Base-by-base conservation (phyloP, 352 stramenopile species). In the Phytopythium cucurbitacearum region DNA sequence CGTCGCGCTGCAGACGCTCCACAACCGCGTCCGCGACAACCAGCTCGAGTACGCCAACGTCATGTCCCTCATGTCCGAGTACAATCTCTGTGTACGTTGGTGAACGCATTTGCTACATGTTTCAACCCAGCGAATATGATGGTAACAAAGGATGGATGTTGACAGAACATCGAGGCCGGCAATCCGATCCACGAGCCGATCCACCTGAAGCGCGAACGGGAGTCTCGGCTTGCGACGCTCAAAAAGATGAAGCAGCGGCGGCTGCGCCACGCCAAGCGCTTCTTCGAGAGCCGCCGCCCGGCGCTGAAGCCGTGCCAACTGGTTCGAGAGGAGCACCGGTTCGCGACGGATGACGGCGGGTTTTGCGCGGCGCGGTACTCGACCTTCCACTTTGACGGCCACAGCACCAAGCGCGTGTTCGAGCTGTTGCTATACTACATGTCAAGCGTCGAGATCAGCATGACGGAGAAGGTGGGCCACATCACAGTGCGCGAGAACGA, bases 361-460 rank as follows among this genome's bases (percentile, higher is more conserved):
- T 80, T 72, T 10, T 76, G 65, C 51, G 78, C 65, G 13, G 53
- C 71, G 8, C 73, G 69, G 32, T 87, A 83, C 52, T 70, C 76
- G 28, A 66, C 76, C 13, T 65, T 74, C 36, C 77, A 80, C 55
- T 85, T 89, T 33, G 49, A 65, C 4, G 64, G 51, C 8, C 43
- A 58, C 32, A 69, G 59, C 32, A 68, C 76, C 1, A 63, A 65
- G 32, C 59, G 70, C 32, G 64, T 84, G 21, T 84, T 79, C 44
- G 63, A 82, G 11, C 57, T 77, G 4, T 41, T 80, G 21, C 55
- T 64, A 16, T 87, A 69, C 43, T 84, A 79, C 55, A 69, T 76
- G 13, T 61, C 46, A 39, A 85, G 84, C 56, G 62, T 87, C 21
- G 76, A 87, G 58, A 82, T 87, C 58, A 85, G 60, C 35, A 71